phyloP scores from a whole-genome alignment of 768 basidiomycete species.

The Hydnomerulius pinastri region DNA sequence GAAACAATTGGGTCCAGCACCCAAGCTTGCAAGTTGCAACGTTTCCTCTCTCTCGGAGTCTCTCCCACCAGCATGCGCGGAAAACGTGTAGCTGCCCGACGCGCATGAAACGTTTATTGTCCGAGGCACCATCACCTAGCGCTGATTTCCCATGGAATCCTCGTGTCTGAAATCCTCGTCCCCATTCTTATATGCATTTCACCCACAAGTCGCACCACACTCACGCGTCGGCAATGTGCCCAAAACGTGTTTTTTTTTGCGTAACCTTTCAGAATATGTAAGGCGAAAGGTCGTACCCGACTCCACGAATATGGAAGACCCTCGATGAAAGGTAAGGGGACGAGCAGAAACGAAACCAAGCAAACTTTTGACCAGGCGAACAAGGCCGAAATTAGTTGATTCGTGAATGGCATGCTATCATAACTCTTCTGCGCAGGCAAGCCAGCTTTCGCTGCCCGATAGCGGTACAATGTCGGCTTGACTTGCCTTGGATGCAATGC shows the following conservation, averaged over 20 bases:
- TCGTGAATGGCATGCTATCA: slow-evolving; percentile 2
- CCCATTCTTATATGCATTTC: neutral
- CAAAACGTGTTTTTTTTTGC: slow-evolving; percentile 23
- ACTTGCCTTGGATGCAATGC: slow-evolving; percentile 18
- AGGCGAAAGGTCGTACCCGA: slow-evolving; percentile 10
- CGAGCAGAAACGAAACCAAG: slow-evolving; percentile 2
- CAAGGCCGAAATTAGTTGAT: slow-evolving; percentile 2
- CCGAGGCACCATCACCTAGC: neutral
- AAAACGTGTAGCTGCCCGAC: slow-evolving; percentile 4
- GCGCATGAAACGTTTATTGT: slow-evolving; percentile 8
- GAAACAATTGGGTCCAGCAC: neutral
- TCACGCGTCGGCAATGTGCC: slow-evolving; percentile 9
- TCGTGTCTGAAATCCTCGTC: slow-evolving; percentile 9
- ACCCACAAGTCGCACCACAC: neutral
- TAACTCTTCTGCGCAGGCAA: neutral
- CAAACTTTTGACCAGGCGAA: neutral
- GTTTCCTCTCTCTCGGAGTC: slow-evolving; percentile 10
- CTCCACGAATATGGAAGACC: neutral
- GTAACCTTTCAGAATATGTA: too few relatives aligned
- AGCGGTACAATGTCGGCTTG: slow-evolving; percentile 9
- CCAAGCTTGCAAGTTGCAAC: neutral
- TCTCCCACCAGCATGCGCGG: neutral
- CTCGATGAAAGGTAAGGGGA: too few relatives aligned
- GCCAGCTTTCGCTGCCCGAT: slow-evolving; percentile 3
- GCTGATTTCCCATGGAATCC: slow-evolving; percentile 18